These are phyloP conservation scores for Ophiostoma populinum DNA, from an alignment of 2,329 filamentous ascomycete species.

Conservation along the genomic window DNA sequence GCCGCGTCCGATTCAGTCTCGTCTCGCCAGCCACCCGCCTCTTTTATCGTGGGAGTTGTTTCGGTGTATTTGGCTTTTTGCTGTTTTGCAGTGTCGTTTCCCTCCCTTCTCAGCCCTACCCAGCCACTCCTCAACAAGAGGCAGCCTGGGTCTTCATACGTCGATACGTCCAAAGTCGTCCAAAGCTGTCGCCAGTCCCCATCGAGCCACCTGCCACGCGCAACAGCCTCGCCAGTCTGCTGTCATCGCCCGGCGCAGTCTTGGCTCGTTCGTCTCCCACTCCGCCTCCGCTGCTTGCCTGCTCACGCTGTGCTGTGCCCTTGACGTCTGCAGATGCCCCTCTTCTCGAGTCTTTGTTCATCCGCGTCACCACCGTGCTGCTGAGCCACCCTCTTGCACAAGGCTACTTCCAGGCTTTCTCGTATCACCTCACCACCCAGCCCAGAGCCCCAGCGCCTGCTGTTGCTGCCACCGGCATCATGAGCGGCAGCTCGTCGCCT, in stretches of 20 bases:
- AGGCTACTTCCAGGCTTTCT: background rate
- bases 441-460: background rate
- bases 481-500: conserved; percentile 1
- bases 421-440: background rate
- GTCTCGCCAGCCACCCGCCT: background rate
- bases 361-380: background rate
- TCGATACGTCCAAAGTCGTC: background rate
- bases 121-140: background rate
- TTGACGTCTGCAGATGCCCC: background rate
- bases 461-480: conserved; percentile 1
- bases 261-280: background rate
- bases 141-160: background rate
- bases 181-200: background rate
- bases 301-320: background rate
- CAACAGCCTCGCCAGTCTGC: background rate
- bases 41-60: background rate
- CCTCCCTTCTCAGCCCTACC: background rate
- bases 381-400: background rate
- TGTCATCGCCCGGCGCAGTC: background rate
- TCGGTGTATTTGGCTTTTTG: background rate
- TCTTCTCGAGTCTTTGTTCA: background rate
- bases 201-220: background rate
- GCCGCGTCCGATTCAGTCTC: background rate
- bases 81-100: background rate
- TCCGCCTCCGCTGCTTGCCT: background rate